phyloP scores from a whole-genome alignment of 73 alveolate species.

The Blepharisma stoltei region DNA sequence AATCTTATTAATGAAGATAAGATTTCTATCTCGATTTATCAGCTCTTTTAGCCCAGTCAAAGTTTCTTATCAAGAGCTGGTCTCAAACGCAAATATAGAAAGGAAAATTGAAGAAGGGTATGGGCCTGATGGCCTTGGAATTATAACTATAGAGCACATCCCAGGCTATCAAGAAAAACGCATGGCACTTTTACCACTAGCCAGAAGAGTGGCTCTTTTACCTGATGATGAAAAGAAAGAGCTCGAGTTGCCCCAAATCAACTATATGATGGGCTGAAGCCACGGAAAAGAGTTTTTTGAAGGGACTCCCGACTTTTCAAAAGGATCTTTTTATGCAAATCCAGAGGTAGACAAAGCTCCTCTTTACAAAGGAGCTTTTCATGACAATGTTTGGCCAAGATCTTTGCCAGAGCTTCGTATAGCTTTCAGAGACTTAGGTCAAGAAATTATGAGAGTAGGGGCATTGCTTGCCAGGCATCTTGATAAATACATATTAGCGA shows the following conservation, averaged over 20 bases:
- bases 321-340: slow-evolving; percentile 74
- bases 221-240: slow-evolving; percentile 42
- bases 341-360: slow-evolving; percentile 53
- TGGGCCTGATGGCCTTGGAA: slow-evolving; percentile 60
- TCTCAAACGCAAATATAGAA: background rate
- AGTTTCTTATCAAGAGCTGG: slow-evolving; percentile 30
- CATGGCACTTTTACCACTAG: slow-evolving; percentile 51
- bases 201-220: slow-evolving; percentile 50
- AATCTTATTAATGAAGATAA: background rate
- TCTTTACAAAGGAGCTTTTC: slow-evolving; percentile 12
- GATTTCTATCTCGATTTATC: background rate
- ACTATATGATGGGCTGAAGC: slow-evolving; percentile 71
- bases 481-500: slow-evolving; percentile 51
- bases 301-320: slow-evolving; percentile 65
- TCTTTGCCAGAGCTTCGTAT: slow-evolving; percentile 58
- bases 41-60: slow-evolving; percentile 16
- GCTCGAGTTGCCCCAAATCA: slow-evolving; percentile 55
- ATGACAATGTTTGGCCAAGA: slow-evolving; percentile 59
- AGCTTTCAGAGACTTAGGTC: slow-evolving; percentile 59
- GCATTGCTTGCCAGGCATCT: slow-evolving; percentile 55
- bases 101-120: slow-evolving; percentile 59
- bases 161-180: slow-evolving; percentile 60
- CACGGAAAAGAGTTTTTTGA: slow-evolving; percentile 72
- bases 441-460: slow-evolving; percentile 58
- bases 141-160: slow-evolving; percentile 47